These are phyloP conservation scores for Thinopyrum elongatum DNA, from an alignment of 176 grass and related monocot genomes.

Conservation along the genomic window DNA sequence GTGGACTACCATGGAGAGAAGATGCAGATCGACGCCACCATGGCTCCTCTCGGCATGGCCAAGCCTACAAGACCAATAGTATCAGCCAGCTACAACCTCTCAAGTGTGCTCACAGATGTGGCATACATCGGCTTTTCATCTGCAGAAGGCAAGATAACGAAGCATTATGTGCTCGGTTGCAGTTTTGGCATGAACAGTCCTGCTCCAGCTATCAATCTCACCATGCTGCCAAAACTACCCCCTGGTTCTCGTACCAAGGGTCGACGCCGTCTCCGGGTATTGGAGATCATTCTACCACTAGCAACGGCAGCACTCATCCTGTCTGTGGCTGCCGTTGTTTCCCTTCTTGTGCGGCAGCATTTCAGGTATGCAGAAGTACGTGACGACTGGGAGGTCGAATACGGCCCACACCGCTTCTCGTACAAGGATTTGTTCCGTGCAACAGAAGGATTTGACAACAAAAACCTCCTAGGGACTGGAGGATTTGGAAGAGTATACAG, in stretches of 20 bases:
- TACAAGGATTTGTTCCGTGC: background rate
- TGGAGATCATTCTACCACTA: background rate
- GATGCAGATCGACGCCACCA: slow-evolving; percentile 17
- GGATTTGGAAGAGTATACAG: background rate
- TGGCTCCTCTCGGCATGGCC: background rate
- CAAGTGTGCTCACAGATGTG: slow-evolving; percentile 8
- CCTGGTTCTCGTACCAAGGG: background rate
- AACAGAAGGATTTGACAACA: background rate
- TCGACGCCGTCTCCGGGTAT: background rate
- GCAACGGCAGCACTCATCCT: background rate
- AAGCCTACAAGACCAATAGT: slow-evolving; percentile 23
- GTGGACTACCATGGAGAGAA: slow-evolving; percentile 24
- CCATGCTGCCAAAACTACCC: slow-evolving; percentile 16
- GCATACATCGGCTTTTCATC: slow-evolving; percentile 35
- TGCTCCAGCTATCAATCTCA: slow-evolving; percentile 12
- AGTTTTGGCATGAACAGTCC: slow-evolving; percentile 10
- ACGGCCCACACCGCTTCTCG: background rate
- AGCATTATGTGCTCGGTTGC: slow-evolving; percentile 26
- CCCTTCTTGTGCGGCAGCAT: background rate
- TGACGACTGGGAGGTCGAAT: slow-evolving; percentile 21
- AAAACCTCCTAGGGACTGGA: background rate
- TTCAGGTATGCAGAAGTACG: slow-evolving; percentile 6
- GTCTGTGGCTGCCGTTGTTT: background rate
- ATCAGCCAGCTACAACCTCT: slow-evolving; percentile 1
- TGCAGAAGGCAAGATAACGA: slow-evolving; percentile 1